A percentile compares a stretch with the other conserved stretches of the same genome.
Conservation (phyloP, 352 stramenopile species). For the Pelagophyceae sp. region DNA sequence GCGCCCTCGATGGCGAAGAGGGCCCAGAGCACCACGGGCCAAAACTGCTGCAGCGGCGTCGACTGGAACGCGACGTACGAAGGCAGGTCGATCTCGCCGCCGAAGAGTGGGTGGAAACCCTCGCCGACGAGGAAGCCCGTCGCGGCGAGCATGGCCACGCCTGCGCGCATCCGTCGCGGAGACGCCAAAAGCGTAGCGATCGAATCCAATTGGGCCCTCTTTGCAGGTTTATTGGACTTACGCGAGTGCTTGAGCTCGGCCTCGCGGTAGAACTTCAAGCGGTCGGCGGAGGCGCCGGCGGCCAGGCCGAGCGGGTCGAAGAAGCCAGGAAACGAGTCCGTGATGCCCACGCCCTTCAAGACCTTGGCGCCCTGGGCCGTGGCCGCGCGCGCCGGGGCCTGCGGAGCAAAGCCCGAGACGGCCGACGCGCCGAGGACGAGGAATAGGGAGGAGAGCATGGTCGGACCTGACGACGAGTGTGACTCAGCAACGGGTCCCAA, state of each 20-base stretch:
- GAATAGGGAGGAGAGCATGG: no score
- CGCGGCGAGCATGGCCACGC: no score
- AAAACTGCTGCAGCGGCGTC: background rate
- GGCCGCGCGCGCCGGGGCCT: no score
- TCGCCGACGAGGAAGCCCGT: slow-evolving; percentile 36
- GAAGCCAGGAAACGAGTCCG: slow-evolving; percentile 21
- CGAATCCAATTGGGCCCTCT: no score
- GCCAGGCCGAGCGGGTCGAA: slow-evolving; percentile 36
- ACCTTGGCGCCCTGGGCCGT: no score
- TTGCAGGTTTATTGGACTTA: no score
- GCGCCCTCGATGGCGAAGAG: background rate
- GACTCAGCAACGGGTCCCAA: no score
- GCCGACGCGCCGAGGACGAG: no score
- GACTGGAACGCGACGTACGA: slow-evolving; percentile 34
- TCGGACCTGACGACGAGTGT: no score
- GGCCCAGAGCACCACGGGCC: background rate
- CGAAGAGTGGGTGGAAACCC: slow-evolving; percentile 28
- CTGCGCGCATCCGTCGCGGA: no score
- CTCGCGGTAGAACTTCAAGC: slow-evolving; percentile 32
- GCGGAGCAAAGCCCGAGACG: no score
- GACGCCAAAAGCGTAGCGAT: no score
- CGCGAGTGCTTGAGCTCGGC: slow-evolving; percentile 37
- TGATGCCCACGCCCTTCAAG: slow-evolving; percentile 1
- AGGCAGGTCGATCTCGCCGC: slow-evolving; percentile 27
- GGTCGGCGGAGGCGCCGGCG: slow-evolving; percentile 21